Conservation (phyloP, 345 rosid genomes). For the Pugionium cornutum region DNA sequence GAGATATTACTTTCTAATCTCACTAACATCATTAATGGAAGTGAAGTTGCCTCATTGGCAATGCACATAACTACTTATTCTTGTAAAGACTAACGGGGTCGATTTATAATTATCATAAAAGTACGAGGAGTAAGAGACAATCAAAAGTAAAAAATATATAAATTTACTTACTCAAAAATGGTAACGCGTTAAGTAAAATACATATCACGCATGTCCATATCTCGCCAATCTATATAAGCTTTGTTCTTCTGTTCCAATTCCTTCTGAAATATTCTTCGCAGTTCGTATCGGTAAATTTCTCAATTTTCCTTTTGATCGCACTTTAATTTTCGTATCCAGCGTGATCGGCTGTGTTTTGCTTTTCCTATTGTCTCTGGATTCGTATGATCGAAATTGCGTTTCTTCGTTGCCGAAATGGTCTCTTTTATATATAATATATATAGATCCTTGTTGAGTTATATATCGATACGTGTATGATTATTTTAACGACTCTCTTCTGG, state of each 20-base stretch:
- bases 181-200: conserved; percentile 36
- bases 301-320: not conserved
- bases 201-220: conserved; percentile 23
- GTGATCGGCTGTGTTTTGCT: not conserved
- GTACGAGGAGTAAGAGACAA: conserved; percentile 11
- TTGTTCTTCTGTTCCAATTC: conserved; percentile 8
- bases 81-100: too few relatives aligned
- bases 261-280: conserved; percentile 11
- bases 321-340: not conserved
- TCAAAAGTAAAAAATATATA: not conserved
- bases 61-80: too few relatives aligned
- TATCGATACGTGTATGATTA: not conserved
- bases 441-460: not conserved
- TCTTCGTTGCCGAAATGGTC: conserved; percentile 11
- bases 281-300: conserved; percentile 31
- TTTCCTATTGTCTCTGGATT: not conserved
- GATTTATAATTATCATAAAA: not conserved
- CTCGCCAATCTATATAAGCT: not conserved
- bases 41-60: too few relatives aligned
- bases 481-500: not conserved
- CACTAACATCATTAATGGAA: too few relatives aligned
- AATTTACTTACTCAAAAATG: conserved; percentile 24
- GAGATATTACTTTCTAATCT: too few relatives aligned
- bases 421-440: not conserved
- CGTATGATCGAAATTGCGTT: not conserved